Conservation (phyloP, 140 eudicot species). For the Anethum foeniculum region DNA sequence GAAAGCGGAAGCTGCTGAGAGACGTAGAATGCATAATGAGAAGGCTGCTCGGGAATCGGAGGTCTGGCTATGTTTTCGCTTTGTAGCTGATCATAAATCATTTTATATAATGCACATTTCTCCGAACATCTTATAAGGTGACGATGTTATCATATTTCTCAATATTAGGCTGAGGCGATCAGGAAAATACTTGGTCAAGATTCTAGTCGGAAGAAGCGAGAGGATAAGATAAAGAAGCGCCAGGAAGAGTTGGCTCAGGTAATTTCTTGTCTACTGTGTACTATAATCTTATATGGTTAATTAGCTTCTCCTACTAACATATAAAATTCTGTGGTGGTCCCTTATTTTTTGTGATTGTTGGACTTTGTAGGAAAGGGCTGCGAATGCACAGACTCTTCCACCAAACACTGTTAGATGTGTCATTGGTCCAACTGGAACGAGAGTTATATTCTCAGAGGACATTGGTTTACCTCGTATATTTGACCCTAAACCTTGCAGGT, state of each 20-base stretch:
- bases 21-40: slow-evolving; percentile 81
- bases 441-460: slow-evolving; percentile 74
- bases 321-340: not conserved
- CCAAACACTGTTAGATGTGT: slow-evolving; percentile 62
- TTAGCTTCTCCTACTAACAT: not conserved
- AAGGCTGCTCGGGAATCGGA: slow-evolving; percentile 92
- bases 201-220: slow-evolving; percentile 83
- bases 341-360: not conserved
- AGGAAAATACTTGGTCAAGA: slow-evolving; percentile 97
- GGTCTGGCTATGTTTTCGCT: slow-evolving; percentile 35
- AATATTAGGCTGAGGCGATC: slow-evolving; percentile 82
- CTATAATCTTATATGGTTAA: not conserved
- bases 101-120: not conserved
- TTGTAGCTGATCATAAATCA: not conserved
- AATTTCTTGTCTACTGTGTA: slow-evolving; percentile 5
- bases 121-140: not conserved
- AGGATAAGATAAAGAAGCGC: slow-evolving; percentile 88
- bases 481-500: slow-evolving; percentile 57
- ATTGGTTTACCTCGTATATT: slow-evolving; percentile 75
- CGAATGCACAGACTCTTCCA: slow-evolving; percentile 50
- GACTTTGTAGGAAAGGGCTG: slow-evolving; percentile 59
- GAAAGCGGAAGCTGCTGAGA: slow-evolving; percentile 94
- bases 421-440: slow-evolving; percentile 71
- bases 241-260: slow-evolving; percentile 93
- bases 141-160: slow-evolving; percentile 5